Percentiles rank a stretch among this genome's conserved stretches.
Conservation (phyloP, 305 asterid species). For the Fraxinus platypoda region DNA sequence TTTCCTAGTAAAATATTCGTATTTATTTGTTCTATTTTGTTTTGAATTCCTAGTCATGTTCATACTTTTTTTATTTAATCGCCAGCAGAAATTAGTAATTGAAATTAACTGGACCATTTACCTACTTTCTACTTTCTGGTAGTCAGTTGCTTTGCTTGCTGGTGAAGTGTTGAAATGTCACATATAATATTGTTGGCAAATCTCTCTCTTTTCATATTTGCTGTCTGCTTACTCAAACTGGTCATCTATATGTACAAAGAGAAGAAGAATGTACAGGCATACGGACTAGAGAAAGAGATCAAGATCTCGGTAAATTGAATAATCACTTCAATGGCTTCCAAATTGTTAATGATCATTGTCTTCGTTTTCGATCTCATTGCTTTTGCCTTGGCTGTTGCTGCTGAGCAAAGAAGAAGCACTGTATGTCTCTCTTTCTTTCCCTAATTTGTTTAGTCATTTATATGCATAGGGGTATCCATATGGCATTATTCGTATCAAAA, state of each 20-base stretch:
- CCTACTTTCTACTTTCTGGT: not conserved
- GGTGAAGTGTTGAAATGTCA: conserved; percentile 28
- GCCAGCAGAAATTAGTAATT: not conserved
- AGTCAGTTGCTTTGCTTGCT: conserved; percentile 2
- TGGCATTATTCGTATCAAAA: not conserved
- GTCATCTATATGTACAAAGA: conserved; percentile 34
- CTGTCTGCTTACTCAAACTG: conserved; percentile 43
- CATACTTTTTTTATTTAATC: not conserved
- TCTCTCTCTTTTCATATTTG: conserved; percentile 1
- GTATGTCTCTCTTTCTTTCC: conserved; percentile 23
- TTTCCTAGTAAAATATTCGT: not conserved
- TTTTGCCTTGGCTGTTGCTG: conserved; percentile 87
- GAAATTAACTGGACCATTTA: not conserved
- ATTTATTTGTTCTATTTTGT: too few relatives aligned
- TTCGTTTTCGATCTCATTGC: conserved; percentile 78
- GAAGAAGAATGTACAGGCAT: conserved; percentile 4
- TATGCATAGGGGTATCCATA: not conserved
- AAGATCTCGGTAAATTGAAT: conserved; percentile 31
- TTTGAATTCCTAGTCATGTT: not conserved
- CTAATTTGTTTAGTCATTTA: not conserved
- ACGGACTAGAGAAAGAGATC: conserved; percentile 23
- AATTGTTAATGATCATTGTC: conserved; percentile 47
- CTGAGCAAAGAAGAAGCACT: conserved; percentile 83
- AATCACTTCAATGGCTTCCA: conserved; percentile 66
- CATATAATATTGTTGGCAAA: not conserved